Evolutionary conservation across 345 rosid genomes (phyloP), one percentile per base, ranked within the genome.

Genomic region (Citrus reticulata): DNA sequence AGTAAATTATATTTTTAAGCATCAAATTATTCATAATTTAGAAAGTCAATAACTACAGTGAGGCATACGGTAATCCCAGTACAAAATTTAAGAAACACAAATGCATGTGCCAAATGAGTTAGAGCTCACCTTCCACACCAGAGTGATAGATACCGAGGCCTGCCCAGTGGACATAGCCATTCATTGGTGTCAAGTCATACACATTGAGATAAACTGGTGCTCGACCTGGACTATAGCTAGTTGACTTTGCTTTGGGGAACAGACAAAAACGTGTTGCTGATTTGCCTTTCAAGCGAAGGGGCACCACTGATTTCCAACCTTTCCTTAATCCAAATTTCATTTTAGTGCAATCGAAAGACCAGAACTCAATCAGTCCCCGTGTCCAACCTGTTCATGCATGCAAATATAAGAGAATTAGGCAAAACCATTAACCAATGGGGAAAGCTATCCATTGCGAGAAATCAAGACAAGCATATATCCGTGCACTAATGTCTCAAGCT

Each of bases 141-240:
- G 99, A 96, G 87, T 96, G 99, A 83, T 86, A 96, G 79, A 96
- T 91, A 61, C 99, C 99, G 66, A 96, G 84, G 82, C 99, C 99
- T 30, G 94, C 98, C 99, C 99, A 94, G 78, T 91, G 93, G 74
- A 93, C 84, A 83, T 96, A 96, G 77, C 98, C 97, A 73, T 96
- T 96, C 77, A 88, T 84, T 13, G 93, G 90, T 62, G 99, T 96
- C 83, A 96, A 83, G 87, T 96, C 99, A 58, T 96, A 96, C 16
- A 96, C 98, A 80, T 94, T 96, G 77, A 96, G 95, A 81, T 91
- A 94, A 69, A 96, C 97, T 10, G 99, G 95, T 55, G 91, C 72
- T 66, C 77, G 84, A 79, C 91, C 94, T 20, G 92, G 90, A 77
- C 90, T 88, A 72, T 81, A 89, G 80, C 82, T 82, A 72, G 81